Conservation (phyloP, 306 rosid genomes). For the Glycine tomentella region DNA sequence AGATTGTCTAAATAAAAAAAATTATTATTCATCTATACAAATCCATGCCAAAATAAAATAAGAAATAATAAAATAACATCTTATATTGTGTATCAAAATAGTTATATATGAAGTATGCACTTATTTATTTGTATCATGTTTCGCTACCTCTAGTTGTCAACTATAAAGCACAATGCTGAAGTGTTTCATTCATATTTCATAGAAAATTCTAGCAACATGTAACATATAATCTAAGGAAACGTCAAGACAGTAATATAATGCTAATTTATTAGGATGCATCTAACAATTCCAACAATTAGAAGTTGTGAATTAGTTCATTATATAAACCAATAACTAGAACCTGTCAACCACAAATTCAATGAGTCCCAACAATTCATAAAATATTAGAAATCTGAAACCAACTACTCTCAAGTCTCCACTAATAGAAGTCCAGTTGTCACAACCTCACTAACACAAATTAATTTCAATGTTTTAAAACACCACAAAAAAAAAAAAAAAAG, state of each 20-base stretch:
- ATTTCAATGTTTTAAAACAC: no score
- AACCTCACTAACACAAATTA: no score
- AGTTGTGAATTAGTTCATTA: background rate
- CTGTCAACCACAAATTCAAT: background rate
- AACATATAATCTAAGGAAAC: background rate
- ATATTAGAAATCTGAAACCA: background rate
- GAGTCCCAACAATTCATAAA: background rate
- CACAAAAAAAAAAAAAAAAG: no score
- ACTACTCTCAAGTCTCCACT: background rate
- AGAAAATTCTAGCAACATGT: background rate
- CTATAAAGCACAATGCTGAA: background rate
- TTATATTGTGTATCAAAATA: background rate
- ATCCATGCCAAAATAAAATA: no score
- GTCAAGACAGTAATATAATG: background rate
- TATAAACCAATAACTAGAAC: no score
- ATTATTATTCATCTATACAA: no score
- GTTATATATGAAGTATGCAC: background rate
- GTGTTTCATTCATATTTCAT: background rate
- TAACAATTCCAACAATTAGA: background rate
- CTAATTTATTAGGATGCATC: background rate
- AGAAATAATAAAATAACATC: no score
- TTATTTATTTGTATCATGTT: background rate
- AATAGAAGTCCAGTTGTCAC: background rate
- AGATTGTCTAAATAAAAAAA: no score
- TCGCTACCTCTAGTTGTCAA: background rate